Percentiles rank a stretch among this genome's conserved stretches.
Evolutionary conservation across 768 basidiomycete species (phyloP).

Genomic region (Obba rivulosa): DNA sequence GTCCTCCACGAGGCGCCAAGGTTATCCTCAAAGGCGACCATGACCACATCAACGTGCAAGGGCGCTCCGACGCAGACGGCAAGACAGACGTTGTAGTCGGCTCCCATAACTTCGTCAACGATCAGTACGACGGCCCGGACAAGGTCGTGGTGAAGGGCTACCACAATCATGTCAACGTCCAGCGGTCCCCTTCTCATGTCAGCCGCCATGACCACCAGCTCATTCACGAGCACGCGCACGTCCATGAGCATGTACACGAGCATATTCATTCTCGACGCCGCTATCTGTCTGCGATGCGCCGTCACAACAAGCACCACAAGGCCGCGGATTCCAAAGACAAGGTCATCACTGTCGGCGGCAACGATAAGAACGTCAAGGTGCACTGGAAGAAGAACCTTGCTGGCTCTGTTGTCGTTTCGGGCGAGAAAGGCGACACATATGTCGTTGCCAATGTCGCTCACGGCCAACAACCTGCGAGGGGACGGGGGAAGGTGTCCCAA

Average conservation of each 20-base stretch:
- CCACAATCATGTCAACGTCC: slow-evolving; percentile 19
- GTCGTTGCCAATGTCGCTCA: slow-evolving; percentile 5
- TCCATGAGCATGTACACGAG: slow-evolving; percentile 13
- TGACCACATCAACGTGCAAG: slow-evolving; percentile 13
- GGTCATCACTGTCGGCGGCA: not conserved
- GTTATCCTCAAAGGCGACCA: slow-evolving; percentile 13
- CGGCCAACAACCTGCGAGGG: too few relatives aligned
- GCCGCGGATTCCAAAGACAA: slow-evolving; percentile 1
- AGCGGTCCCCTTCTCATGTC: slow-evolving; percentile 9
- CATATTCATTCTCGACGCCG: slow-evolving; percentile 12
- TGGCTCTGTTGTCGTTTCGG: slow-evolving; percentile 9
- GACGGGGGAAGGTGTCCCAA: too few relatives aligned
- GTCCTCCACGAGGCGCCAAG: not conserved
- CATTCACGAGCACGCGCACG: slow-evolving; percentile 11
- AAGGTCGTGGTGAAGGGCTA: slow-evolving; percentile 23
- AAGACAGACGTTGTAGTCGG: too few relatives aligned
- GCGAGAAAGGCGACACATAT: slow-evolving; percentile 12
- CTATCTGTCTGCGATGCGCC: not conserved
- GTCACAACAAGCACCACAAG: not conserved
- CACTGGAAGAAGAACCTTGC: slow-evolving; percentile 1
- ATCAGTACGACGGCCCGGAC: slow-evolving; percentile 11
- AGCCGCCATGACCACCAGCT: slow-evolving; percentile 13
- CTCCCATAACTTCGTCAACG: not conserved
- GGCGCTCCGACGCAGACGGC: not conserved
- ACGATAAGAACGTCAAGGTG: not conserved